Evolutionary conservation across 495 filamentous ascomycete genomes (phyloP).

Genomic region (Talaromyces adpressus): DNA sequence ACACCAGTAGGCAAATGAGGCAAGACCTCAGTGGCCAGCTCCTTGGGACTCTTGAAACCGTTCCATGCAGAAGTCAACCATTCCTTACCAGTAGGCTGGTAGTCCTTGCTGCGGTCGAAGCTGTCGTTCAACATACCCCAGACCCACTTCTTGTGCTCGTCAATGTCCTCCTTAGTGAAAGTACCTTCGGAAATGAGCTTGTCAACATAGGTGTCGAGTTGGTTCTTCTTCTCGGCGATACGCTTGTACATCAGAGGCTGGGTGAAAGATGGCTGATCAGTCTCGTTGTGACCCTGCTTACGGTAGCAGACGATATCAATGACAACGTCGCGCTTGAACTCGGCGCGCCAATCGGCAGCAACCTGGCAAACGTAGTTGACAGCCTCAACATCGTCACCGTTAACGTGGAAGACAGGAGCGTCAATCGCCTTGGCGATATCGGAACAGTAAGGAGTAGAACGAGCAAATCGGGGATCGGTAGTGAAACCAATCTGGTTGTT

Average conservation of each 20-base stretch:
- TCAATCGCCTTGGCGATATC: conserved; percentile 99
- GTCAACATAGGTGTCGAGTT: conserved; percentile 82
- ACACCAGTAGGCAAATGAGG: conserved; percentile 88
- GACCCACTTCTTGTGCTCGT: conserved; percentile 99
- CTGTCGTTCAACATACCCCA: conserved; percentile 98
- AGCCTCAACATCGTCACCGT: conserved; percentile 95
- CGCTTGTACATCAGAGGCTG: conserved; percentile 99
- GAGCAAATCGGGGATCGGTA: conserved; percentile 94
- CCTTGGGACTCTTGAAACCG: conserved; percentile 97
- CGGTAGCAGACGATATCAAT: conserved; percentile 98
- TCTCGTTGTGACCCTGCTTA: conserved; percentile 99
- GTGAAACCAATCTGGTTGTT: conserved; percentile 99
- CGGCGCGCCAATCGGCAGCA: conserved; percentile 92
- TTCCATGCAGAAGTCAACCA: conserved; percentile 99
- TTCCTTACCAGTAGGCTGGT: conserved; percentile 92
- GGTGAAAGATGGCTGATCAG: conserved; percentile 98
- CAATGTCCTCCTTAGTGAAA: conserved; percentile 95
- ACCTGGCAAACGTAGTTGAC: conserved; percentile 97
- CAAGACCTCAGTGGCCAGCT: conserved; percentile 88
- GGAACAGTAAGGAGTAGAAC: conserved; percentile 97
- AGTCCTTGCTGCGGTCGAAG: conserved; percentile 94
- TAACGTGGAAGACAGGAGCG: conserved; percentile 97
- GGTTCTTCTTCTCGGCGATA: conserved; percentile 69
- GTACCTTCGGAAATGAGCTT: conserved; percentile 83
- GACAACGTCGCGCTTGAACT: conserved; percentile 96